Conservation (phyloP, 2,329 filamentous ascomycete genomes). For the Alternaria hordeiaustralica region DNA sequence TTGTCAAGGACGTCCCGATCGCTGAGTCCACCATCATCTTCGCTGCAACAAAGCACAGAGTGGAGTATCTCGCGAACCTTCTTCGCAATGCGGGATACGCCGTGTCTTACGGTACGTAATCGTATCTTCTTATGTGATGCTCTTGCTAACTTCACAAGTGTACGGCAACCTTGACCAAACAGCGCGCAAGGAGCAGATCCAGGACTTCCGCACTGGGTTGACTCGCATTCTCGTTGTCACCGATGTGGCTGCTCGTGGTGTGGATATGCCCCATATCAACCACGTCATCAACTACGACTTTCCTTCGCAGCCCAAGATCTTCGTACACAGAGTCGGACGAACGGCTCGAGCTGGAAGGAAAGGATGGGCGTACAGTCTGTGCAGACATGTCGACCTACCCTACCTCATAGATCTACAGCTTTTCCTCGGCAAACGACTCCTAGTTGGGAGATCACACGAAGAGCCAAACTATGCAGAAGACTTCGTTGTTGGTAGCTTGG, state of each 20-base stretch:
- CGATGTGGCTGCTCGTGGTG: conserved; percentile 94
- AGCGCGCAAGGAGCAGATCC: conserved; percentile 88
- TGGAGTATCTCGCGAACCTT: conserved; percentile 88
- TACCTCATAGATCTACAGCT: conserved; percentile 94
- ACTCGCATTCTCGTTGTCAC: conserved; percentile 94
- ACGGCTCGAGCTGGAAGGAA: conserved; percentile 91
- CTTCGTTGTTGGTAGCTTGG: conserved; percentile 79
- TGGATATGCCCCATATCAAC: conserved; percentile 93
- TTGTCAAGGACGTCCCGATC: conserved; percentile 74
- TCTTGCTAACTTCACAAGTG: conserved; percentile 53
- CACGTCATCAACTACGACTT: conserved; percentile 99
- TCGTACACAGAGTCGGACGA: conserved; percentile 93
- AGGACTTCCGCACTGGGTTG: conserved; percentile 83
- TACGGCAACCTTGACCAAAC: conserved; percentile 96
- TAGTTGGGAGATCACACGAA: conserved; percentile 71
- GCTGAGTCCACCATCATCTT: conserved; percentile 95
- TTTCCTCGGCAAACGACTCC: conserved; percentile 84
- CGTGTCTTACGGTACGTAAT: conserved; percentile 70
- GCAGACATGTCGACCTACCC: conserved; percentile 84
- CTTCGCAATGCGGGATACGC: conserved; percentile 83
- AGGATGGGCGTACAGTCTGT: conserved; percentile 94
- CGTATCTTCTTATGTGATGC: background rate
- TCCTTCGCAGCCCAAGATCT: conserved; percentile 94
- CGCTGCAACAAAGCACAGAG: conserved; percentile 93
- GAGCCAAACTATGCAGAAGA: conserved; percentile 78